Conservation (phyloP, 495 filamentous ascomycete species). For the Saxophila tyrrhenica region DNA sequence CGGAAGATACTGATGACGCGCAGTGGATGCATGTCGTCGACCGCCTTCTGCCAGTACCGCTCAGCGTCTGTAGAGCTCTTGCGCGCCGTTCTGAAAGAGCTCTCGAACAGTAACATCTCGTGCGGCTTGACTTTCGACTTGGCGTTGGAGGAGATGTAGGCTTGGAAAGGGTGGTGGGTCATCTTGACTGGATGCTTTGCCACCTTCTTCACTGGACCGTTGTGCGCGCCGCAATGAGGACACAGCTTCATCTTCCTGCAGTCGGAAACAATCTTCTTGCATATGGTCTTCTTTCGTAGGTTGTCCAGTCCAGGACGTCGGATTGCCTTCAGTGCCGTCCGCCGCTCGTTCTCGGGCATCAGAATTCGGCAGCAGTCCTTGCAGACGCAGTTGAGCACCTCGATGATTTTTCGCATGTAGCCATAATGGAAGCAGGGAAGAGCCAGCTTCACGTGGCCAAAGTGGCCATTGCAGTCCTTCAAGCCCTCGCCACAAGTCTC, state of each 20-base stretch:
- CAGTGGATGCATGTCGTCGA: constrained; percentile 88
- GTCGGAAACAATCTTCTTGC: constrained; percentile 76
- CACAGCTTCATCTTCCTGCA: constrained; percentile 77
- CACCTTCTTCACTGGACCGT: constrained; percentile 81
- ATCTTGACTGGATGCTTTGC: constrained; percentile 71
- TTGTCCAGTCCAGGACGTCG: constrained; percentile 78
- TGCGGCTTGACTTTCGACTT: constrained; percentile 68
- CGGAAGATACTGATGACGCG: constrained; percentile 83
- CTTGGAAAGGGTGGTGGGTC: constrained; percentile 81
- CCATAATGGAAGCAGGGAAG: constrained; percentile 91
- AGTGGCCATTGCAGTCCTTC: constrained; percentile 82
- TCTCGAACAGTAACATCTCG: constrained; percentile 71
- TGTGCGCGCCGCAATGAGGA: constrained; percentile 61
- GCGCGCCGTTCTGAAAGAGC: constrained; percentile 67
- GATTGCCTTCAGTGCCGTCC: constrained; percentile 61
- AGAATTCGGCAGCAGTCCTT: constrained; percentile 73
- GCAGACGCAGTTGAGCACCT: constrained; percentile 85
- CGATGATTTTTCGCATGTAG: constrained; percentile 82
- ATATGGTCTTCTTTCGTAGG: constrained; percentile 61
- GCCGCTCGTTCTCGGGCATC: constrained; percentile 62
- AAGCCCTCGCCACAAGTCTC: constrained; percentile 70
- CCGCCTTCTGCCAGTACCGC: constrained; percentile 75
- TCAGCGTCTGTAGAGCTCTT: constrained; percentile 70
- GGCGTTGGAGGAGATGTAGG: constrained; percentile 75
- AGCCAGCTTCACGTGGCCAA: constrained; percentile 80